Evolutionary conservation across 495 filamentous ascomycete species (phyloP).

Genomic region (Glarea lozoyensis): DNA sequence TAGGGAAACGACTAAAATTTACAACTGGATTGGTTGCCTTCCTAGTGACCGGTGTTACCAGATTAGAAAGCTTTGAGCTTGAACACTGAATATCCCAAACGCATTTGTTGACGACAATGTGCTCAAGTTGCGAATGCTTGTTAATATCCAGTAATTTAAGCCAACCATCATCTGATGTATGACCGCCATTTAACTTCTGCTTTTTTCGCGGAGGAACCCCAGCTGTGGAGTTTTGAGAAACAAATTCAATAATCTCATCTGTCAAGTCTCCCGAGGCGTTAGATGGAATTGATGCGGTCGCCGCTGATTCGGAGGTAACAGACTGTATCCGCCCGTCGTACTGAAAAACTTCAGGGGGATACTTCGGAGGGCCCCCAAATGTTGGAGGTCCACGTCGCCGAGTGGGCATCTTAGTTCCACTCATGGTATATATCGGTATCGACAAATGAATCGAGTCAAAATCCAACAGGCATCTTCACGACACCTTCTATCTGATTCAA

Average conservation of each 20-base stretch:
- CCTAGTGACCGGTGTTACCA: conserved; percentile 1
- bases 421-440: too few species aligned
- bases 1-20: not conserved
- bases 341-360: too few species aligned
- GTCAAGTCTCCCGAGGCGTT: conserved; percentile 7
- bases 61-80: conserved; percentile 6
- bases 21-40: conserved; percentile 4
- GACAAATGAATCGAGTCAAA: too few species aligned
- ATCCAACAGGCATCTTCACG: too few species aligned
- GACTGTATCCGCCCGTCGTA: too few species aligned
- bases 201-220: conserved; percentile 16
- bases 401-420: too few species aligned
- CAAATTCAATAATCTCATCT: conserved; percentile 13
- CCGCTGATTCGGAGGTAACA: too few species aligned
- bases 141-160: not conserved
- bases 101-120: conserved; percentile 14
- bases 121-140: conserved; percentile 4
- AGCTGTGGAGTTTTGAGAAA: not conserved
- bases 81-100: conserved; percentile 9
- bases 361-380: too few species aligned
- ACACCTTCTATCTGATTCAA: too few species aligned
- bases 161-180: not conserved
- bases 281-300: too few species aligned
- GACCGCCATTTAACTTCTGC: conserved; percentile 9
- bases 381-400: too few species aligned